Evolutionary conservation across 768 basidiomycete species (phyloP).

Genomic region (Phaeotremella fagi): DNA sequence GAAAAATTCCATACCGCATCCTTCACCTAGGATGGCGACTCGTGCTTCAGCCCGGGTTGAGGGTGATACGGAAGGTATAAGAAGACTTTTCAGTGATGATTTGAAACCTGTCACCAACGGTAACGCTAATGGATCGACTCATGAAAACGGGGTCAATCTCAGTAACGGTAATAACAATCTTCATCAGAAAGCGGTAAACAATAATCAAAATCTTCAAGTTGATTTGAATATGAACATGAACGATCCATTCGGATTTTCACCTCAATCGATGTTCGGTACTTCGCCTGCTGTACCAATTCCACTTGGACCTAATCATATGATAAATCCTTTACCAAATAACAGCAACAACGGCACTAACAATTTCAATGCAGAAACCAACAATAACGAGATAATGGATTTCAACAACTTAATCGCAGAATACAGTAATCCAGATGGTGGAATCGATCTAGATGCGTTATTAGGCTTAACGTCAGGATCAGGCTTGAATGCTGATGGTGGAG

Average conservation of each 20-base stretch:
- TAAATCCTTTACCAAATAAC: too few species aligned
- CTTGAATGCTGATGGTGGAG: not conserved
- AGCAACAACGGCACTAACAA: not conserved
- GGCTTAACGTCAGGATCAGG: too few species aligned
- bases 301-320: not conserved
- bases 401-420: not conserved
- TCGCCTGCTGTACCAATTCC: slow-evolving; percentile 17
- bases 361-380: not conserved
- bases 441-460: slow-evolving; percentile 14
- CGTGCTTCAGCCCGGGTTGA: slow-evolving; percentile 1
- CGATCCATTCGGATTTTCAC: slow-evolving; percentile 22
- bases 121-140: not conserved
- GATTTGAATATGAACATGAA: slow-evolving; percentile 3
- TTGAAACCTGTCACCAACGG: not conserved
- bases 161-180: not conserved
- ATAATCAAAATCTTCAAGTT: not conserved
- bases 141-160: not conserved
- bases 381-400: not conserved
- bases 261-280: slow-evolving; percentile 20
- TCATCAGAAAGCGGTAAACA: too few species aligned
- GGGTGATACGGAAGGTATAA: not conserved
- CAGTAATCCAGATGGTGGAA: not conserved
- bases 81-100: not conserved
- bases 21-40: slow-evolving; percentile 20
- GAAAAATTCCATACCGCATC: slow-evolving; percentile 15